These are phyloP conservation scores for Aspergillus chevalieri DNA, from an alignment of 2,329 filamentous ascomycete genomes.

Conservation along the genomic window DNA sequence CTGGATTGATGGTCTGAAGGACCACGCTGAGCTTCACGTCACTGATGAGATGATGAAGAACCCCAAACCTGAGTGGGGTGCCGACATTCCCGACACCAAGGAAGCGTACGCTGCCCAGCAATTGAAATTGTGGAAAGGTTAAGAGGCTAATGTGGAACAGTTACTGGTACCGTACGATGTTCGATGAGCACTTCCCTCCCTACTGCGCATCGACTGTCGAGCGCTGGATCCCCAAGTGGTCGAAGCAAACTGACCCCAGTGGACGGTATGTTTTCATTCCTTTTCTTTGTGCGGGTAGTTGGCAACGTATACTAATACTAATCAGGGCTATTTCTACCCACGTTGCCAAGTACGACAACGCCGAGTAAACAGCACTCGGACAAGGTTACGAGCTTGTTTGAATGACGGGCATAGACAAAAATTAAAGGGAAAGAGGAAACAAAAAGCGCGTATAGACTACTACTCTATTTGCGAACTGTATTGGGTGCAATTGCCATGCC, in stretches of 20 bases:
- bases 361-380: slow-evolving; percentile 21
- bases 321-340: slow-evolving; percentile 69
- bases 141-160: slow-evolving; percentile 35
- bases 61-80: slow-evolving; percentile 93
- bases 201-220: slow-evolving; percentile 87
- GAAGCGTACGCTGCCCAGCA: slow-evolving; percentile 62
- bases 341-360: slow-evolving; percentile 63
- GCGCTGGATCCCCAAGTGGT: slow-evolving; percentile 97
- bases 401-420: background rate
- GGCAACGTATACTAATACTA: slow-evolving; percentile 5
- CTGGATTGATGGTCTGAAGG: slow-evolving; percentile 97
- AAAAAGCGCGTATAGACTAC: background rate
- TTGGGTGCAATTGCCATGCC: background rate
- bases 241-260: slow-evolving; percentile 89
- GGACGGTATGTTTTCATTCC: slow-evolving; percentile 59
- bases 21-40: slow-evolving; percentile 80
- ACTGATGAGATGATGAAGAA: slow-evolving; percentile 98
- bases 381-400: background rate
- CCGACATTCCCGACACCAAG: slow-evolving; percentile 90
- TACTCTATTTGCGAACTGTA: background rate
- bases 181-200: slow-evolving; percentile 95
- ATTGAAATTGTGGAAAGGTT: background rate
- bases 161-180: slow-evolving; percentile 98
- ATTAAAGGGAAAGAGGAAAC: background rate
- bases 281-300: background rate